Evolutionary conservation across 495 filamentous ascomycete species (phyloP).

Genomic region (Aspergillus conjunctus): DNA sequence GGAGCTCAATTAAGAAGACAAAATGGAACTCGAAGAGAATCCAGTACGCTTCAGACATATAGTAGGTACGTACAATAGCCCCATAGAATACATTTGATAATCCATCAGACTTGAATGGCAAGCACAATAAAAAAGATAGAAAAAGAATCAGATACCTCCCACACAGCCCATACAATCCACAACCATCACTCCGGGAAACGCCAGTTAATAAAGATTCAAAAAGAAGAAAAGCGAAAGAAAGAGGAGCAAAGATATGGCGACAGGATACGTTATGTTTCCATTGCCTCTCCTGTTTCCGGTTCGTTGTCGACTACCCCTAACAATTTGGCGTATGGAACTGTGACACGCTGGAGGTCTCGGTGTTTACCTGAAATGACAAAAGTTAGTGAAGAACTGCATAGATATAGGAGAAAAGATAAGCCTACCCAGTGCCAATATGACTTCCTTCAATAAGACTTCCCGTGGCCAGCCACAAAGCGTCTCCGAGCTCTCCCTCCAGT

Average conservation of each 20-base stretch:
- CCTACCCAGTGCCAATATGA: slow-evolving; percentile 90
- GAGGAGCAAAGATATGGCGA: slow-evolving; percentile 2
- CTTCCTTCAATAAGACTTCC: slow-evolving; percentile 81
- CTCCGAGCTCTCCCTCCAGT: slow-evolving; percentile 52
- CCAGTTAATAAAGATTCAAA: slow-evolving; percentile 10
- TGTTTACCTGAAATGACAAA: slow-evolving; percentile 73
- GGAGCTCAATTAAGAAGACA: too few species aligned
- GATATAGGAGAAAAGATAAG: slow-evolving; percentile 19
- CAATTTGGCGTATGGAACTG: slow-evolving; percentile 83
- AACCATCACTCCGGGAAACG: slow-evolving; percentile 6
- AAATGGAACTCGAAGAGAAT: too few species aligned
- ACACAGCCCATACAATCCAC: background rate
- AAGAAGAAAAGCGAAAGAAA: slow-evolving; percentile 21
- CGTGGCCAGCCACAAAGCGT: slow-evolving; percentile 85
- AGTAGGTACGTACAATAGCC: background rate
- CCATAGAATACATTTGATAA: slow-evolving; percentile 1
- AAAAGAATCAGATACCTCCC: background rate
- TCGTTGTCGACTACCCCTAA: slow-evolving; percentile 60
- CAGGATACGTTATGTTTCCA: slow-evolving; percentile 45
- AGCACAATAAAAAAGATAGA: background rate
- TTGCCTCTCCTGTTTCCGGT: slow-evolving; percentile 52
- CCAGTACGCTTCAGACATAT: too few species aligned
- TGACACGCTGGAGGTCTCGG: slow-evolving; percentile 85
- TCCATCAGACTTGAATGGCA: background rate
- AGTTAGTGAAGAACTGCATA: slow-evolving; percentile 12